Conservation (phyloP, 257 asterid genomes). For the Striga asiatica region DNA sequence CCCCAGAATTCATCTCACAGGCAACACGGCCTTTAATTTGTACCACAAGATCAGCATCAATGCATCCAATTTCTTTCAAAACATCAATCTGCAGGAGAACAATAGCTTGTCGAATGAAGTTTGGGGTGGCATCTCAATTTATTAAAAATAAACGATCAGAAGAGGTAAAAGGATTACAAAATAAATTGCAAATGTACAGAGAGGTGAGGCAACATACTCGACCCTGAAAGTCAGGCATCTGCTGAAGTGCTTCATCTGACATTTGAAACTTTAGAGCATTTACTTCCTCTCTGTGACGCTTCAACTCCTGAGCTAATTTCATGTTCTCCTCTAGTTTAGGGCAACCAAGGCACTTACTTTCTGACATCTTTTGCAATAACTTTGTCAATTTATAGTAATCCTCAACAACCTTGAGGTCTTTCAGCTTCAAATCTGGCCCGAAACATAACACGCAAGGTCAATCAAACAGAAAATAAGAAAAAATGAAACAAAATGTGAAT, state of each 20-base stretch:
- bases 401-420: constrained; percentile 47
- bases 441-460: constrained; percentile 16
- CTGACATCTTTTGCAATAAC: constrained; percentile 78
- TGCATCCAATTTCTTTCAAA: constrained; percentile 81
- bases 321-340: constrained; percentile 73
- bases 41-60: constrained; percentile 84
- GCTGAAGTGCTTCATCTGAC: constrained; percentile 98
- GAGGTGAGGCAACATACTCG: constrained; percentile 50
- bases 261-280: constrained; percentile 62
- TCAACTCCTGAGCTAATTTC: constrained; percentile 60
- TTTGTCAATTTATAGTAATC: constrained; percentile 53
- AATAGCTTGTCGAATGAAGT: constrained; percentile 19
- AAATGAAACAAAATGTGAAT: neutral
- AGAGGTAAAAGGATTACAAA: neutral
- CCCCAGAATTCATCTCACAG: constrained; percentile 99
- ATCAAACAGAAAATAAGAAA: constrained; percentile 4
- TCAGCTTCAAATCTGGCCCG: constrained; percentile 78
- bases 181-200: neutral
- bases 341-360: constrained; percentile 89
- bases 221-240: constrained; percentile 99
- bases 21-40: constrained; percentile 99
- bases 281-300: constrained; percentile 63
- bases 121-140: constrained; percentile 1
- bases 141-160: neutral
- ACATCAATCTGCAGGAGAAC: constrained; percentile 76